These are phyloP conservation scores for Populus tremula DNA, from an alignment of 345 rosid species.

Conservation along the genomic window DNA sequence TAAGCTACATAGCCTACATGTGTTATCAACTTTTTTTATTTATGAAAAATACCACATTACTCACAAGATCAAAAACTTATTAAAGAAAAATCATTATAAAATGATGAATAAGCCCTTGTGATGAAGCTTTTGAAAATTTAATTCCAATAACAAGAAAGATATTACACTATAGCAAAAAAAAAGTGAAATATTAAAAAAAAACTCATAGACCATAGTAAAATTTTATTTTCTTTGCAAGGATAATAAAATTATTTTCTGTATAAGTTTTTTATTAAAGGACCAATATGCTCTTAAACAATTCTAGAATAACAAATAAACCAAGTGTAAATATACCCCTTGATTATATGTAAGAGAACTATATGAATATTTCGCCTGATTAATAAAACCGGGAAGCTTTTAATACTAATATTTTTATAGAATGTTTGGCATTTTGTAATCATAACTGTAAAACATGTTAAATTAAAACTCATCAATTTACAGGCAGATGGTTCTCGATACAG, in stretches of 20 bases:
- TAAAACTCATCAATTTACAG: no score
- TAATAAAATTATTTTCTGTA: background rate
- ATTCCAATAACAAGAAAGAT: background rate
- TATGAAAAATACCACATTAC: background rate
- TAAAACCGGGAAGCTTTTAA: no score
- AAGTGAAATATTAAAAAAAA: background rate
- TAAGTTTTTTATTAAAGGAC: no score
- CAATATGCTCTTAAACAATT: fast-evolving
- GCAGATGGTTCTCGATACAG: no score
- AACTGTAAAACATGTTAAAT: no score
- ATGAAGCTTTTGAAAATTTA: no score
- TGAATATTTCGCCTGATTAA: no score
- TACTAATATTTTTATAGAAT: no score
- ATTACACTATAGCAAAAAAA: background rate
- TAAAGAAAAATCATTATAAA: background rate
- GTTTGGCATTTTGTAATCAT: no score
- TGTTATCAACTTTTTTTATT: background rate
- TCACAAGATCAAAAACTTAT: fast-evolving
- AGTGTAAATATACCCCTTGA: no score
- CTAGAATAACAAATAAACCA: no score
- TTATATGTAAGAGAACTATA: no score
- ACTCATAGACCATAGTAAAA: fast-evolving
- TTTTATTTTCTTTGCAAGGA: background rate
- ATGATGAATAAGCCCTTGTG: fast-evolving
- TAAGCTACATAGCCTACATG: fast-evolving